These are phyloP conservation scores for Camellia japonica DNA, from an alignment of 148 eudicot genomes.

Conservation along the genomic window DNA sequence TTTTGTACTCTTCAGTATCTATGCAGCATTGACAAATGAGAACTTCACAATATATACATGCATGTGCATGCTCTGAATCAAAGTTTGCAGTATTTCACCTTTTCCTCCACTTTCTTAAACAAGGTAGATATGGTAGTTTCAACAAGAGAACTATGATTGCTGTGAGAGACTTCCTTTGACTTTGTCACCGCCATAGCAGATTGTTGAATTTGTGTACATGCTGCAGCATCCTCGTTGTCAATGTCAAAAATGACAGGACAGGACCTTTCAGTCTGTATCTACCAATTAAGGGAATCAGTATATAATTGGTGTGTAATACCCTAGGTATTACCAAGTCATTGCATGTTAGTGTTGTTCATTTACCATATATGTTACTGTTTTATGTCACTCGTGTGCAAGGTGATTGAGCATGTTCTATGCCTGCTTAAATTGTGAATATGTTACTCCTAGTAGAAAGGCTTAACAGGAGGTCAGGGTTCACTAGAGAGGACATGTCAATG, in stretches of 20 bases:
- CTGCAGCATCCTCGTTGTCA: slow-evolving; percentile 33
- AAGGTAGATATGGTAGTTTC: slow-evolving; percentile 74
- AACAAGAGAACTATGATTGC: slow-evolving; percentile 51
- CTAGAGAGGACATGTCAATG: too few species aligned
- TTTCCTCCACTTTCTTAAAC: slow-evolving; percentile 71
- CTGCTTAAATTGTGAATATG: too few species aligned
- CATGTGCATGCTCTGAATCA: neutral
- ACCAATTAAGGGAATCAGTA: slow-evolving; percentile 38
- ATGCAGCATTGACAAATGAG: slow-evolving; percentile 2
- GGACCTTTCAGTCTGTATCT: slow-evolving; percentile 36
- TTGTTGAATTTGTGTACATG: slow-evolving; percentile 23
- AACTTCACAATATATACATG: neutral
- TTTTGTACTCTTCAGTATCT: slow-evolving; percentile 1
- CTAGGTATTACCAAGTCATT: too few species aligned
- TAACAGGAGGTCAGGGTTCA: too few species aligned
- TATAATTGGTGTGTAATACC: neutral
- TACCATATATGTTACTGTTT: too few species aligned
- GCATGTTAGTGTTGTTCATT: too few species aligned
- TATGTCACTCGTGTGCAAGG: too few species aligned
- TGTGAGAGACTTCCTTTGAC: slow-evolving; percentile 27
- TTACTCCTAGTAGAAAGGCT: too few species aligned
- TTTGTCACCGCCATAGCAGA: slow-evolving; percentile 22
- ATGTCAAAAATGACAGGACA: slow-evolving; percentile 23
- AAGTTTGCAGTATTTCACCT: slow-evolving; percentile 38
- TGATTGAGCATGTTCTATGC: too few species aligned